A percentile compares a stretch with the other conserved stretches of the same genome.
phyloP scores from a whole-genome alignment of 2,329 filamentous ascomycete genomes.

The Phialemonium atrogriseum region DNA sequence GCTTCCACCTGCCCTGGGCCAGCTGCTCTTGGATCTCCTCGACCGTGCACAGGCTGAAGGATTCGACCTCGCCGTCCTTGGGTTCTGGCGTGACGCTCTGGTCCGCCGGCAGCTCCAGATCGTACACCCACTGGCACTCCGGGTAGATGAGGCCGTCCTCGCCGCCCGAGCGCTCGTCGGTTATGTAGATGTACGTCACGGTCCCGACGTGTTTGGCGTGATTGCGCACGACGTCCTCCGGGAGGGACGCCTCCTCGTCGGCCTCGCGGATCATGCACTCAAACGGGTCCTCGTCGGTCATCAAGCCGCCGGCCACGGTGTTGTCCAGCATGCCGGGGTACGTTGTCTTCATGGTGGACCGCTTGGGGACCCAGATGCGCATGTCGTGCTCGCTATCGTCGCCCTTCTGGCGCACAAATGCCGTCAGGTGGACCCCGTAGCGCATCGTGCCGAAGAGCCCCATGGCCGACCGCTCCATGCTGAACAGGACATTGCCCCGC shows the following conservation, averaged over 20 bases:
- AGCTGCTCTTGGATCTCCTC: slow-evolving; percentile 68
- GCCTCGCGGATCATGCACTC: slow-evolving; percentile 80
- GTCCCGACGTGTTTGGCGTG: slow-evolving; percentile 54
- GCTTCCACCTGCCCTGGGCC: slow-evolving; percentile 72
- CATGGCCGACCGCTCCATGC: slow-evolving; percentile 67
- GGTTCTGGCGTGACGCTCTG: slow-evolving; percentile 57
- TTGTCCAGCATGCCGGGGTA: slow-evolving; percentile 94
- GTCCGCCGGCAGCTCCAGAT: slow-evolving; percentile 65
- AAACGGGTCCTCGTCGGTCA: slow-evolving; percentile 70
- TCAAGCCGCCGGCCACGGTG: slow-evolving; percentile 77
- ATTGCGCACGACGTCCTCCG: slow-evolving; percentile 58
- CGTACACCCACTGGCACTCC: slow-evolving; percentile 86
- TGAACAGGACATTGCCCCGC: slow-evolving; percentile 56
- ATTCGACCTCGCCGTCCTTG: slow-evolving; percentile 81
- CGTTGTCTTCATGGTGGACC: slow-evolving; percentile 71
- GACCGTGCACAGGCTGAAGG: slow-evolving; percentile 70
- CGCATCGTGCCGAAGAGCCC: slow-evolving; percentile 67
- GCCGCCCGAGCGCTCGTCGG: slow-evolving; percentile 67
- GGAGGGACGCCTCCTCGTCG: slow-evolving; percentile 79
- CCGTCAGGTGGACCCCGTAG: slow-evolving; percentile 77
- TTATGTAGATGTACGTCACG: slow-evolving; percentile 79
- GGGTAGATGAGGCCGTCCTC: slow-evolving; percentile 80
- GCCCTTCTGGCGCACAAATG: slow-evolving; percentile 47
- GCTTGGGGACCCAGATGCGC: slow-evolving; percentile 76
- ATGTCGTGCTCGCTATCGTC: slow-evolving; percentile 42